A percentile compares a stretch with the other conserved stretches of the same genome.
phyloP scores from a whole-genome alignment of 2,329 filamentous ascomycete species.

The Mycosphaerella sp. region DNA sequence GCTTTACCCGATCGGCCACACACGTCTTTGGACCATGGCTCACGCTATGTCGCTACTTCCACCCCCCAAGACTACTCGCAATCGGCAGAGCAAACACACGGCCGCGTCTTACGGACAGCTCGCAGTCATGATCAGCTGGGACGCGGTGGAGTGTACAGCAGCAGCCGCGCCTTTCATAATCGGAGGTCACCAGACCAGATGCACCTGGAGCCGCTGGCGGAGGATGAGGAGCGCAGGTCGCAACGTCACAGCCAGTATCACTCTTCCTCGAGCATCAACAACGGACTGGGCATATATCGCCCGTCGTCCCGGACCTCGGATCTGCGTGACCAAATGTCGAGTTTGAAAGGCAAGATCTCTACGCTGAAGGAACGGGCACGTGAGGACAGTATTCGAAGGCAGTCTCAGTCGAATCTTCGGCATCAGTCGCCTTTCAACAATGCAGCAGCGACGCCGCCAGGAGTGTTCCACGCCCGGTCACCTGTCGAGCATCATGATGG shows the following conservation, averaged over 20 bases:
- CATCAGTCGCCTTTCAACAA: conserved; percentile 69
- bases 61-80: conserved; percentile 3
- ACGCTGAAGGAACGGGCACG: conserved; percentile 69
- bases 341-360: conserved; percentile 78
- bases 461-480: conserved; percentile 25
- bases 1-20: conserved; percentile 39
- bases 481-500: not conserved
- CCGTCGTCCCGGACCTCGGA: conserved; percentile 66
- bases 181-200: conserved; percentile 36
- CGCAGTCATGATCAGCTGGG: conserved; percentile 20
- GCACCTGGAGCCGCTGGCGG: conserved; percentile 37
- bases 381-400: conserved; percentile 69
- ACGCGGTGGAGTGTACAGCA: conserved; percentile 10
- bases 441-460: conserved; percentile 38
- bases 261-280: conserved; percentile 12
- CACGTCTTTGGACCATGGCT: conserved; percentile 22
- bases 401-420: conserved; percentile 68
- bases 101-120: conserved; percentile 12
- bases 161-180: conserved; percentile 28
- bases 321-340: conserved; percentile 78
- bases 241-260: conserved; percentile 14
- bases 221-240: conserved; percentile 32
- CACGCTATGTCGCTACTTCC: conserved; percentile 7
- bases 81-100: conserved; percentile 10
- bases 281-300: conserved; percentile 47